A percentile compares a stretch with the other conserved stretches of the same genome.
Evolutionary conservation across 306 rosid genomes (phyloP).

Genomic region (Acmispon strigosus): DNA sequence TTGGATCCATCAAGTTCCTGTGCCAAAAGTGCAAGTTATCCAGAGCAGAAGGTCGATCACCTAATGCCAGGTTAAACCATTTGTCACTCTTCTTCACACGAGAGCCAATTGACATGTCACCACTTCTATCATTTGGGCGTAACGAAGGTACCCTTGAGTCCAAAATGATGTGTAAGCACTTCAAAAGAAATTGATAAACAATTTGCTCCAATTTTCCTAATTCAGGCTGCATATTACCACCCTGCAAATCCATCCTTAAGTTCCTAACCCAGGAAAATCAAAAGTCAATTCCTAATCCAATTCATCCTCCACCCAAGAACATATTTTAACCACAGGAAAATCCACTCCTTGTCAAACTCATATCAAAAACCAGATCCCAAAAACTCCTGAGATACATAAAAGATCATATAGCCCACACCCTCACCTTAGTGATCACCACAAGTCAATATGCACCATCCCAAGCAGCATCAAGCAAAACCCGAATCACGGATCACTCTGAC

Average conservation of each 20-base stretch:
- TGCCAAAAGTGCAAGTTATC: conserved; percentile 75
- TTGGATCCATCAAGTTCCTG: conserved; percentile 73
- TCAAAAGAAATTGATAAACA: conserved; percentile 67
- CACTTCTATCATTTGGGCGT: conserved; percentile 45
- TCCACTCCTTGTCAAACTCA: conserved; percentile 7
- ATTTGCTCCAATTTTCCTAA: conserved; percentile 69
- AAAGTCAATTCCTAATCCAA: conserved; percentile 20
- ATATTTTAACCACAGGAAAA: background rate
- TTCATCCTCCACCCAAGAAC: conserved; percentile 24
- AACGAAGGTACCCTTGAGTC: conserved; percentile 75
- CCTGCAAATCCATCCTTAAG: conserved; percentile 57
- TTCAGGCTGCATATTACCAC: conserved; percentile 55
- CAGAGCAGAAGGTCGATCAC: conserved; percentile 67
- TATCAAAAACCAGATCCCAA: background rate
- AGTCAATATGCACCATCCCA: conserved; percentile 3
- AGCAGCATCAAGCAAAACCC: background rate
- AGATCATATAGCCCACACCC: conserved; percentile 13
- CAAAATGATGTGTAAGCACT: conserved; percentile 62
- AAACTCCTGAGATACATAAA: background rate
- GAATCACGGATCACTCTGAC: conserved; percentile 22
- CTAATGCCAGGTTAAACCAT: conserved; percentile 79
- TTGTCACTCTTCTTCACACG: conserved; percentile 64
- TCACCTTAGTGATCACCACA: conserved; percentile 26
- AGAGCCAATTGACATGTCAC: conserved; percentile 40
- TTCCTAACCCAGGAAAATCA: background rate